These are phyloP conservation scores for Aspergillus panamensis DNA, from an alignment of 495 filamentous ascomycete genomes.

Conservation along the genomic window DNA sequence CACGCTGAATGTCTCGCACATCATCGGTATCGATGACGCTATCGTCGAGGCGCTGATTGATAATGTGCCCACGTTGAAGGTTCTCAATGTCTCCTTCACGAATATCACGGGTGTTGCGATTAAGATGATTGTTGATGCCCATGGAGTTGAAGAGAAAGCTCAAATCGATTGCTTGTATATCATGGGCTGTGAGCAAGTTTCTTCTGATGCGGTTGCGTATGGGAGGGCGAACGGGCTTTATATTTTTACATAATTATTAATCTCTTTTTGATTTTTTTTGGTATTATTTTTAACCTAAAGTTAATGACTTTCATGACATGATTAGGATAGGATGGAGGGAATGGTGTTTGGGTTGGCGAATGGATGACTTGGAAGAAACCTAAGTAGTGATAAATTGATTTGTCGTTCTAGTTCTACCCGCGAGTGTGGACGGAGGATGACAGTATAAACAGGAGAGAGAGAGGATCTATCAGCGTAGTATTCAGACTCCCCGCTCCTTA, in stretches of 20 bases:
- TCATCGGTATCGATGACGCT: constrained; percentile 25
- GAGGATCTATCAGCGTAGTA: not conserved
- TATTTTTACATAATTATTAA: constrained; percentile 18
- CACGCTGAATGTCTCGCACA: constrained; percentile 30
- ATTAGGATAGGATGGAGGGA: not conserved
- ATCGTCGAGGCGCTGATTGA: constrained; percentile 15
- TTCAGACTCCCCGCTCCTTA: constrained; percentile 59
- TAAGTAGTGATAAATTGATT: not conserved
- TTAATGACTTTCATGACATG: not conserved
- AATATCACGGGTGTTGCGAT: constrained; percentile 34
- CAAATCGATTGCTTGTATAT: constrained; percentile 25
- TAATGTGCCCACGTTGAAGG: constrained; percentile 25
- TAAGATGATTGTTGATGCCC: constrained; percentile 31
- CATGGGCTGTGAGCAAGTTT: constrained; percentile 33
- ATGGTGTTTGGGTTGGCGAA: not conserved
- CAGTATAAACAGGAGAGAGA: not conserved
- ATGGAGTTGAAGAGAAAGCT: not conserved
- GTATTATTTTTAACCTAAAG: not conserved
- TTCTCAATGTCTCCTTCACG: constrained; percentile 36
- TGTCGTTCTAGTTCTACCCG: not conserved
- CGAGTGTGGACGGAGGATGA: not conserved
- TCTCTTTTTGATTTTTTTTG: not conserved
- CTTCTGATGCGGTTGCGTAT: constrained; percentile 39
- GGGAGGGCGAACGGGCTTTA: constrained; percentile 33
- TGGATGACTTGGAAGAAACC: not conserved